A percentile compares a stretch with the other conserved stretches of the same genome.
Evolutionary conservation across 768 basidiomycete species (phyloP).

Genomic region (Termitomyces sp.): DNA sequence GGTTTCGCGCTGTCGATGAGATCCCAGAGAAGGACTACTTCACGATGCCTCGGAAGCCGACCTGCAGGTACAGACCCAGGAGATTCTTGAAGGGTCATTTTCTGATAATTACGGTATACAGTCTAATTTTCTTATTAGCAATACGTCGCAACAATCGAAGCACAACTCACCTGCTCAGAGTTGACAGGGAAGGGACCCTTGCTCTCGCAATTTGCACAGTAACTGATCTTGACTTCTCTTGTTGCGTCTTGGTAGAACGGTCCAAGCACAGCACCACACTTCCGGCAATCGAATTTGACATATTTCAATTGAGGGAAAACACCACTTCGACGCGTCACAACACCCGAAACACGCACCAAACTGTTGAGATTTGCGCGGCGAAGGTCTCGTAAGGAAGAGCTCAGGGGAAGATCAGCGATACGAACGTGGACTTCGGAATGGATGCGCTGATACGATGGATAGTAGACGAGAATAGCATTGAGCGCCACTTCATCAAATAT

Average conservation of each 20-base stretch:
- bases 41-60: conserved; percentile 93
- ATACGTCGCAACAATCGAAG: too few species aligned
- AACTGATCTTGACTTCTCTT: conserved; percentile 91
- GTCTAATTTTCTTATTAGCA: conserved; percentile 48
- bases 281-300: conserved; percentile 97
- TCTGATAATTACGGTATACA: conserved; percentile 97
- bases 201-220: conserved; percentile 91
- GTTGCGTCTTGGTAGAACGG: conserved; percentile 98
- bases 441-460: conserved; percentile 94
- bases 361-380: conserved; percentile 91
- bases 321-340: conserved; percentile 92
- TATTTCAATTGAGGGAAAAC: conserved; percentile 99
- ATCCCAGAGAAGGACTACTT: conserved; percentile 97
- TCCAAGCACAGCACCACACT: conserved; percentile 90
- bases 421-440: conserved; percentile 98
- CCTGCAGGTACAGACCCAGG: conserved; percentile 98
- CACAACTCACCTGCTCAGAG: conserved; percentile 75
- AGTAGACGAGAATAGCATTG: conserved; percentile 91
- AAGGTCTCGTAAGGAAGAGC: conserved; percentile 88
- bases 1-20: conserved; percentile 98
- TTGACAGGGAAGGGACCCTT: conserved; percentile 96
- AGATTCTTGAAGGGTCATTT: conserved; percentile 97
- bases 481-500: conserved; percentile 97
- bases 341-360: conserved; percentile 91
- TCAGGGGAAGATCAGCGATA: conserved; percentile 89